Base-by-base conservation (phyloP, 2,329 filamentous ascomycete genomes). In the Talaromyces piceae region DNA sequence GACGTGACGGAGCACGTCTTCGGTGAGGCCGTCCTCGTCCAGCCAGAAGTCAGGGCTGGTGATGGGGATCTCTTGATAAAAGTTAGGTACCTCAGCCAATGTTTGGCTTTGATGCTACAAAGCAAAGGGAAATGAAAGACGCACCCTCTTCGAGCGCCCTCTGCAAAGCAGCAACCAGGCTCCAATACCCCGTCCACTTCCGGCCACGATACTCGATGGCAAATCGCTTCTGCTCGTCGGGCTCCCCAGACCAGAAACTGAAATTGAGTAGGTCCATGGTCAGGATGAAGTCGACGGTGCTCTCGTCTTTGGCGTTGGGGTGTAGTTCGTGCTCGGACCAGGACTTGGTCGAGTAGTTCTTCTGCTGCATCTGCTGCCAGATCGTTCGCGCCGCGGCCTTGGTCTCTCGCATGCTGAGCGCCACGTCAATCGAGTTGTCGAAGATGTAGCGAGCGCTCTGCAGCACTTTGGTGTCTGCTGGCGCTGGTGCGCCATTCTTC, bases 261-360 rank as follows among this genome's bases (percentile, higher is more conserved):
- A 97, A 98, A 66, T 98, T 98, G 47, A 98, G 74, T 25, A 98
- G 69, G 66, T 98, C 93, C 89, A 98, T 95, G 18, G 88, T 89
- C 67, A 98, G 97, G 61, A 98, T 91, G 66, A 98, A 97, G 56
- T 88, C 85, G 20, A 95, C 82, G 0, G 89, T 91, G 47, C 71
- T 78, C 62, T 88, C 87, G 63, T 94, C 84, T 63, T 89, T 89
- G 39, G 80, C 62, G 66, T 91, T 87, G 1, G 93, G 93, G 62
- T 98, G 93, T 33, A 98, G 75, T 65, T 93, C 87, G 67, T 97
- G 90, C 61, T 86, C 79, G 12, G 87, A 82, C 93, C 93, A 98
- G 7, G 83, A 86, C 55, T 87, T 81, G 0, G 88, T 89, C 4
- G 88, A 93, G 70, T 94, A 97, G 31, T 77, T 73, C 64, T 88